phyloP scores from a whole-genome alignment of 2,329 filamentous ascomycete genomes.

The Lasiodiplodia gonubiensis region DNA sequence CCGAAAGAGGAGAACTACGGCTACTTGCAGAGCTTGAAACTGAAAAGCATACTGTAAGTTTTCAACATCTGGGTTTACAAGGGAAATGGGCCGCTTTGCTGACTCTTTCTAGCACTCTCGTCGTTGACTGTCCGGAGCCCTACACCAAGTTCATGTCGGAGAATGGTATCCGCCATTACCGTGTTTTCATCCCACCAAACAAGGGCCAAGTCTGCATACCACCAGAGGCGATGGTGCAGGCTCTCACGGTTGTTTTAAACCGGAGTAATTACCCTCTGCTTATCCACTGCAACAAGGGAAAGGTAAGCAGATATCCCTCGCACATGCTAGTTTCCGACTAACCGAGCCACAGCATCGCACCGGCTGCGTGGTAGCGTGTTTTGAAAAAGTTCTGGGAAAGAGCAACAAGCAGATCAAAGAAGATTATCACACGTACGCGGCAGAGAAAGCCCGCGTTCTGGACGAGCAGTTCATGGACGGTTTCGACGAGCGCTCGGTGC shows the following conservation, averaged over 20 bases:
- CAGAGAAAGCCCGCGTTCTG: conserved; percentile 55
- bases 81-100: conserved; percentile 39
- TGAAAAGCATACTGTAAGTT: conserved; percentile 80
- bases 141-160: conserved; percentile 66
- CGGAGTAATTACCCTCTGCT: conserved; percentile 77
- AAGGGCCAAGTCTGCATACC: conserved; percentile 66
- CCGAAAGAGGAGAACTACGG: conserved; percentile 72
- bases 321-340: conserved; percentile 14
- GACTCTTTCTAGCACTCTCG: conserved; percentile 53
- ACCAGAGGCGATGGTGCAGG: conserved; percentile 65
- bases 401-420: conserved; percentile 65
- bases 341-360: conserved; percentile 71
- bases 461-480: conserved; percentile 54
- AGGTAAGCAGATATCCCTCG: conserved; percentile 50
- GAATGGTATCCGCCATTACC: conserved; percentile 72
- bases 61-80: not conserved
- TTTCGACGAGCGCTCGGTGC: conserved; percentile 51
- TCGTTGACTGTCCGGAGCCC: conserved; percentile 55
- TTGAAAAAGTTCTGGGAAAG: conserved; percentile 77
- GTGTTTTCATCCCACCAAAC: conserved; percentile 84
- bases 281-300: conserved; percentile 93
- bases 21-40: conserved; percentile 69
- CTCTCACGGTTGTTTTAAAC: conserved; percentile 74
- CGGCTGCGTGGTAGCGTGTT: conserved; percentile 82
- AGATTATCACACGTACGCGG: conserved; percentile 73